These are phyloP conservation scores for Debaryomyces nepalensis DNA, from an alignment of 1,139 yeast species.

Conservation along the genomic window DNA sequence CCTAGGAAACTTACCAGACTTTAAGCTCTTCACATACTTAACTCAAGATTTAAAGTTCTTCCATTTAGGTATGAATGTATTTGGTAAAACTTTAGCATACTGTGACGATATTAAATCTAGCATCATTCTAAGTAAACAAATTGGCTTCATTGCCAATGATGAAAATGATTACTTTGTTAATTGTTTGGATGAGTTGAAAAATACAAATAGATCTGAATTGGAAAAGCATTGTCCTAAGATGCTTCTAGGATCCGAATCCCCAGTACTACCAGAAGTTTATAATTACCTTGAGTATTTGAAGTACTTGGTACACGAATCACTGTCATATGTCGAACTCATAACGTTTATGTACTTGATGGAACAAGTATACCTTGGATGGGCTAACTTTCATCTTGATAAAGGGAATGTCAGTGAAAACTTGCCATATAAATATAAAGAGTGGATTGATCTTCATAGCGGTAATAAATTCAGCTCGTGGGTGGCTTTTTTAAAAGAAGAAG, in stretches of 20 bases:
- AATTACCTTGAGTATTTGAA: constrained; percentile 41
- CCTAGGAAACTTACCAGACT: constrained; percentile 48
- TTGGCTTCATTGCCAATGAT: constrained; percentile 53
- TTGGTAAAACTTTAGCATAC: constrained; percentile 49
- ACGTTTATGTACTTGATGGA: constrained; percentile 55
- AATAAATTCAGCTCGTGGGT: constrained; percentile 52
- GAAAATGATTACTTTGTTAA: constrained; percentile 53
- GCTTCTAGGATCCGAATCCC: constrained; percentile 17
- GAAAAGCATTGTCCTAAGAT: constrained; percentile 24
- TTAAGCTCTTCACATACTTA: constrained; percentile 47
- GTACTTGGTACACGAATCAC: constrained; percentile 30
- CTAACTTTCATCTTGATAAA: constrained; percentile 32
- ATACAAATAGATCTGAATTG: constrained; percentile 19
- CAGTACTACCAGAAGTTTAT: constrained; percentile 38
- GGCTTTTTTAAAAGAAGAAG: constrained; percentile 46
- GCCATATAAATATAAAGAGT: constrained; percentile 51
- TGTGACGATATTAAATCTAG: constrained; percentile 46
- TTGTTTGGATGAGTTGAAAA: constrained; percentile 35
- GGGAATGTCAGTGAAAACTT: constrained; percentile 32
- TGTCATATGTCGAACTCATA: constrained; percentile 48
- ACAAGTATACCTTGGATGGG: constrained; percentile 57
- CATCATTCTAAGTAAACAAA: constrained; percentile 49
- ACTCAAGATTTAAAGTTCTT: constrained; percentile 56
- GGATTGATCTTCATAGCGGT: constrained; percentile 58
- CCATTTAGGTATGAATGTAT: constrained; percentile 44